Base-by-base conservation (phyloP, 148 eudicot genomes). In the Gaultheria prostrata region DNA sequence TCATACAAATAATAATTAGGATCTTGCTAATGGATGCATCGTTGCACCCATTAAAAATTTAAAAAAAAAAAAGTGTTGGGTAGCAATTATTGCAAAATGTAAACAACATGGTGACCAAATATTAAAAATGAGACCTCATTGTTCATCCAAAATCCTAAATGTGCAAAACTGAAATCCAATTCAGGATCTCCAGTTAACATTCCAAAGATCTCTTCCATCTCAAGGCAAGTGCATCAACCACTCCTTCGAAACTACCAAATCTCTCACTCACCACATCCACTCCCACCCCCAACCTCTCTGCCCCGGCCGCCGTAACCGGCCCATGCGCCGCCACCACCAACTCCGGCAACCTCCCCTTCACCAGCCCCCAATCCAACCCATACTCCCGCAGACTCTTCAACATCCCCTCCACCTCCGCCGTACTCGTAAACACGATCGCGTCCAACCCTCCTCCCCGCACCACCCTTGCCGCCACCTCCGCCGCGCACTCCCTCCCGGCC, bases 311-410 rank as follows among this genome's bases (percentile, higher is more conserved):
- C 15, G 97, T 95, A 12, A 93, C 95, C 2, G 97, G 97, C 32
- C 97, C 97, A 77, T 95, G 97, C 56, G 93, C 98, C 75, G 95
- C 95, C 72, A 90, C 97, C 53, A 95, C 92, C 86, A 95, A 80
- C 80, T 87, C 76, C 13, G 91, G 88, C 83, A 91, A 88, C 48
- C 86, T 88, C 86, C 54, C 80, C 84, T 89, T 88, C 80, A 95
- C 79, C 77, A 78, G 87, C 77, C 51, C 89, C 98, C 97, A 95
- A 21, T 89, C 88, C 88, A 92, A 56, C 39, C 95, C 95, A 45
- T 80, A 45, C 82, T 86, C 91, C 39, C 45, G 84, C 92, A 95
- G 78, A 53, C 97, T 83, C 90, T 92, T 95, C 91, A 93, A 82
- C 84, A 95, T 51, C 63, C 98, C 98, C 67, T 95, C 95, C 83